These are phyloP conservation scores for Penstemon barbatus DNA, from an alignment of 257 asterid genomes.

Conservation along the genomic window DNA sequence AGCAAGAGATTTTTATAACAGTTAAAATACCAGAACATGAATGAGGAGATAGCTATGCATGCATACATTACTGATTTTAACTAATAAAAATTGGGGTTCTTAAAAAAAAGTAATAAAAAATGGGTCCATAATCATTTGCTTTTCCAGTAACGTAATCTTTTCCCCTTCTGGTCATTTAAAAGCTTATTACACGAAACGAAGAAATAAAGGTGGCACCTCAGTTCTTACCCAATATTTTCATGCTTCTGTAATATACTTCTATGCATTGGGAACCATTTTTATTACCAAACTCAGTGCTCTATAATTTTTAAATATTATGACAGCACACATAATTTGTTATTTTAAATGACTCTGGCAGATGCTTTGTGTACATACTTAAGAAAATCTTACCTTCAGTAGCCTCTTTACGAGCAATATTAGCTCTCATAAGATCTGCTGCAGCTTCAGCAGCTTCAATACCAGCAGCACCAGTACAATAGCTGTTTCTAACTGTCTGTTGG, in stretches of 20 bases:
- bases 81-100: no score
- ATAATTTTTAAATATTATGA: no score
- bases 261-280: neutral
- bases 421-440: slow-evolving; percentile 83
- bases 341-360: neutral
- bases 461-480: slow-evolving; percentile 90
- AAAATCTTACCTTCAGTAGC: slow-evolving; percentile 63
- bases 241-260: neutral
- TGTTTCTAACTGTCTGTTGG: slow-evolving; percentile 79
- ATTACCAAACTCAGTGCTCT: neutral
- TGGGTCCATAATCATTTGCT: neutral
- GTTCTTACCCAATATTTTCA: neutral
- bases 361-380: neutral
- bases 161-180: neutral
- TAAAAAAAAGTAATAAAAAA: no score
- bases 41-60: neutral
- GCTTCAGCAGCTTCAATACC: slow-evolving; percentile 99
- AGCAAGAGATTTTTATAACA: neutral
- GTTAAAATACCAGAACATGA: neutral
- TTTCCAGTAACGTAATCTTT: neutral
- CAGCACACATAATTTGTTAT: neutral
- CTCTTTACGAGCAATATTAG: slow-evolving; percentile 88
- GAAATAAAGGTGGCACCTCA: neutral
- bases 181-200: neutral
- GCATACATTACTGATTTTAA: neutral